Conservation (phyloP, 139 green algal genomes). For the Pleodorina starrii region DNA sequence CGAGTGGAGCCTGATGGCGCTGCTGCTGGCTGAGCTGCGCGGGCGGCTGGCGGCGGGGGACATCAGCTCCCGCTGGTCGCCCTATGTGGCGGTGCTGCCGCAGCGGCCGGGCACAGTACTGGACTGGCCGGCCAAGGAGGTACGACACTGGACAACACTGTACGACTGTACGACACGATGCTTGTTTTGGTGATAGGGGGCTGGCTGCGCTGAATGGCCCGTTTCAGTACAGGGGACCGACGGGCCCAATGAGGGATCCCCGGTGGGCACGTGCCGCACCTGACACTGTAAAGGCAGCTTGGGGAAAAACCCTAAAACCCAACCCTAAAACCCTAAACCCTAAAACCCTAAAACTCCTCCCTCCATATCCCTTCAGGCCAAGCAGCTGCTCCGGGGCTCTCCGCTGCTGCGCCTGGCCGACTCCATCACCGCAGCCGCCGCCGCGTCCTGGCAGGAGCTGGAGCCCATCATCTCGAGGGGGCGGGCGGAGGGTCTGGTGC, state of each 20-base stretch:
- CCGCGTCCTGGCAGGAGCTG: constrained; percentile 33
- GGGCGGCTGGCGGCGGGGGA: constrained; percentile 11
- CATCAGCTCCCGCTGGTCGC: background rate
- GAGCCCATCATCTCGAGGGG: constrained; percentile 12
- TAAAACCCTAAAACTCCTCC: background rate
- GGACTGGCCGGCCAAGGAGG: constrained; percentile 39
- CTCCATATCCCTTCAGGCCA: constrained; percentile 3
- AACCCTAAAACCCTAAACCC: background rate
- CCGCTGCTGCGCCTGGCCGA: constrained; percentile 22
- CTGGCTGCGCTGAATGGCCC: too few species aligned
- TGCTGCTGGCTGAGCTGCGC: constrained; percentile 44
- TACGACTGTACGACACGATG: too few species aligned
- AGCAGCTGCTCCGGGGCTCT: constrained; percentile 42
- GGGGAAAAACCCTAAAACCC: too few species aligned
- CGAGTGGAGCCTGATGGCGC: constrained; percentile 45
- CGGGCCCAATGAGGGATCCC: too few species aligned
- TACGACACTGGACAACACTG: too few species aligned
- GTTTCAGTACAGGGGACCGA: too few species aligned
- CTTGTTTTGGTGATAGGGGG: too few species aligned
- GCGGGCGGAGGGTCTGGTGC: constrained; percentile 7
- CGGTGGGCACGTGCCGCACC: too few species aligned
- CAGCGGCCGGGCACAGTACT: constrained; percentile 30
- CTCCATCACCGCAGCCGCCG: constrained; percentile 15
- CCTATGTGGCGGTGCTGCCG: constrained; percentile 32
- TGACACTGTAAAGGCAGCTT: too few species aligned